phyloP scores from a whole-genome alignment of 2,329 filamentous ascomycete genomes.

The Arachnomyces sp. region DNA sequence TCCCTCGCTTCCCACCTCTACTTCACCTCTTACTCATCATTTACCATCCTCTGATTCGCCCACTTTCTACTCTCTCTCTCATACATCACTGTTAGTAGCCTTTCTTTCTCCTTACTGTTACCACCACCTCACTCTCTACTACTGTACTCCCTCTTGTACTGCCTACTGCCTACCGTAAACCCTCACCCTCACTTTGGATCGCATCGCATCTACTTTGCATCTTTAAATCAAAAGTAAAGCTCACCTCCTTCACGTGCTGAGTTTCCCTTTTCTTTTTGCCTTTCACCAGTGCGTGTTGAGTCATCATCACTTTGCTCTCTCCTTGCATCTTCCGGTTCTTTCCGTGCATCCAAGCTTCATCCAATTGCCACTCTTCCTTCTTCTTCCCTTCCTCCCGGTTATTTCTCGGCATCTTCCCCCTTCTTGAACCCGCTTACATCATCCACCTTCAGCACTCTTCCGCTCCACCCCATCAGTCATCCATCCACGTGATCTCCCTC shows the following conservation, averaged over 20 bases:
- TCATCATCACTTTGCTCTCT: neutral
- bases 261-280: too few species aligned
- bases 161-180: too few species aligned
- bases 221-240: too few species aligned
- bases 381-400: conserved; percentile 11
- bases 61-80: too few species aligned
- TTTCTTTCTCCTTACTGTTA: too few species aligned
- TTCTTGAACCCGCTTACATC: conserved; percentile 10
- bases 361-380: neutral
- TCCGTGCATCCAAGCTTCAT: conserved; percentile 6
- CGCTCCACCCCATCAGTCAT: conserved; percentile 17
- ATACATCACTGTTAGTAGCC: too few species aligned
- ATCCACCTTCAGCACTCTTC: conserved; percentile 9
- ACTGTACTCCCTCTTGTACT: too few species aligned
- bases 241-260: too few species aligned
- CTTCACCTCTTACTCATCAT: conserved; percentile 2
- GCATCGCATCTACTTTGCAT: too few species aligned
- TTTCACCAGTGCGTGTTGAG: too few species aligned
- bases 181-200: too few species aligned
- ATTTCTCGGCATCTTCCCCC: conserved; percentile 9
- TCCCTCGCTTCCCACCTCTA: conserved; percentile 1
- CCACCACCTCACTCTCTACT: too few species aligned
- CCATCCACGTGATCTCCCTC: conserved; percentile 28
- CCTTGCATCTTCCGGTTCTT: neutral
- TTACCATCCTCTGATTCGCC: conserved; percentile 2